Percentiles rank a stretch among this genome's conserved stretches.
phyloP scores from a whole-genome alignment of 306 rosid genomes.

The Lupinus albus region DNA sequence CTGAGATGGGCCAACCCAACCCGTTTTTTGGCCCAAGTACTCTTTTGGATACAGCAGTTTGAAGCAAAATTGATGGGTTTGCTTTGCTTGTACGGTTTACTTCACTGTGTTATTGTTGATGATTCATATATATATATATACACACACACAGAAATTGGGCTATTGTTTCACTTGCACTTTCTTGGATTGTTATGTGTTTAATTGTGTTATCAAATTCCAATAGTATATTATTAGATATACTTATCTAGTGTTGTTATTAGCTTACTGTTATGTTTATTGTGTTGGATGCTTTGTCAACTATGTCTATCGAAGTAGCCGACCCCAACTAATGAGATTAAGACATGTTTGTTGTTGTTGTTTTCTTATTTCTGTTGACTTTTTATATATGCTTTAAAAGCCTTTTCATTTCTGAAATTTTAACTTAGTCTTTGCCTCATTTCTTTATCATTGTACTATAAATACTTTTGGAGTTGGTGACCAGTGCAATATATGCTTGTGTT shows the following conservation, averaged over 20 bases:
- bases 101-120: background rate
- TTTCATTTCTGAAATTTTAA: background rate
- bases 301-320: no score
- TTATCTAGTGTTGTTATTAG: background rate
- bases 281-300: no score
- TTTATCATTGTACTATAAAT: background rate
- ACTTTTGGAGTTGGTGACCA: background rate
- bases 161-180: background rate
- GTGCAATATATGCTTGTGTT: background rate
- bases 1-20: conserved; percentile 37
- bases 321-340: no score
- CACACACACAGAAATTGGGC: conserved; percentile 5
- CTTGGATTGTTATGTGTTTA: background rate
- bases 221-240: background rate
- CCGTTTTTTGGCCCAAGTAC: conserved; percentile 43
- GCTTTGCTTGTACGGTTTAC: background rate
- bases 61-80: background rate
- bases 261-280: background rate
- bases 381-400: background rate
- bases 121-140: no score
- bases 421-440: no score
- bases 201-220: background rate
- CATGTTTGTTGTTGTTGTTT: no score
- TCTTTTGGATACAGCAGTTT: conserved; percentile 17
- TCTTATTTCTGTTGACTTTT: background rate